Percentiles rank a stretch among this genome's conserved stretches.
These are phyloP conservation scores for Flaveria sonorensis DNA, from an alignment of 129 eudicot genomes.

Conservation along the genomic window DNA sequence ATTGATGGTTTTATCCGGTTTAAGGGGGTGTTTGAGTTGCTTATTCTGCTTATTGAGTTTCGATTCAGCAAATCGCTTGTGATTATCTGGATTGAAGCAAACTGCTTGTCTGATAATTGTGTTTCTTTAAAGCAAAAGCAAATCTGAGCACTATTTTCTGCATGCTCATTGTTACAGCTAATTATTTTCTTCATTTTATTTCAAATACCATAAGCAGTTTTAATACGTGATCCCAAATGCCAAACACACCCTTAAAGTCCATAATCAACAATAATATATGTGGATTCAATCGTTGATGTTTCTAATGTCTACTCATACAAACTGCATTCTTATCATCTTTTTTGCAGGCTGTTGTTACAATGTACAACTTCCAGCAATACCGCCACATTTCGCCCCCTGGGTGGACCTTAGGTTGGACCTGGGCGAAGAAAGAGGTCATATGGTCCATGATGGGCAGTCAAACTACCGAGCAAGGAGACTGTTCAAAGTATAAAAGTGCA, in stretches of 20 bases:
- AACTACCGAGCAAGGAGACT: slow-evolving; percentile 95
- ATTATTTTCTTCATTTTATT: too few relatives aligned
- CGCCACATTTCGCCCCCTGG: slow-evolving; percentile 94
- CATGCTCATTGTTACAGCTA: too few relatives aligned
- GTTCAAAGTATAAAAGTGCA: slow-evolving; percentile 74
- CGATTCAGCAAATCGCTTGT: neutral
- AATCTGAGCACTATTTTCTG: neutral
- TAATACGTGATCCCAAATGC: too few relatives aligned
- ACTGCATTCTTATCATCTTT: neutral
- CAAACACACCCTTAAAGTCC: too few relatives aligned
- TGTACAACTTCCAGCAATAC: slow-evolving; percentile 84
- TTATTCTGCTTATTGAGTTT: neutral
- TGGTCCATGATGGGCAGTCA: slow-evolving; percentile 92
- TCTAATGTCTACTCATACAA: neutral
- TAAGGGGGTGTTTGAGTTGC: neutral
- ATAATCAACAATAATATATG: neutral
- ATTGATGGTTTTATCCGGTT: neutral
- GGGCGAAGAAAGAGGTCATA: slow-evolving; percentile 94
- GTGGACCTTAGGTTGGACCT: slow-evolving; percentile 95
- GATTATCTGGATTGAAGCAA: too few relatives aligned
- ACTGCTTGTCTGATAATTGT: neutral
- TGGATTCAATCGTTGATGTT: neutral
- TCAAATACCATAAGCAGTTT: too few relatives aligned
- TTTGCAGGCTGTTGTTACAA: slow-evolving; percentile 80
- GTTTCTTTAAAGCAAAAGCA: neutral